A percentile compares a stretch with the other conserved stretches of the same genome.
These are phyloP conservation scores for Penicillium macrosclerotiorum DNA, from an alignment of 495 filamentous ascomycete genomes.

Conservation along the genomic window DNA sequence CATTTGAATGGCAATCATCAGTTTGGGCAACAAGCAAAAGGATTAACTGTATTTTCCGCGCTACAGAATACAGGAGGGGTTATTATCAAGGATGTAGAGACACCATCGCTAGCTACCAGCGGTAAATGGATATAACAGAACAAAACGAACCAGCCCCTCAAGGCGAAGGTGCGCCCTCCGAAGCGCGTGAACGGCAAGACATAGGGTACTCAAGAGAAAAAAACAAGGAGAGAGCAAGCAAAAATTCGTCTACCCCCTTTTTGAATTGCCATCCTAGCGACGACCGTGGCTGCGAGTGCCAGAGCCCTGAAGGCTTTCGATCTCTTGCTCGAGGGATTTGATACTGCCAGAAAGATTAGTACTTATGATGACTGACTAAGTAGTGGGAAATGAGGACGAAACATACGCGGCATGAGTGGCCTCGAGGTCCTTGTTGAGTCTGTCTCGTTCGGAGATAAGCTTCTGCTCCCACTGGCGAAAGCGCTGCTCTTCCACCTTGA, in stretches of 20 bases:
- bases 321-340: conserved; percentile 90
- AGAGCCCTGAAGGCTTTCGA: conserved; percentile 91
- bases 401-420: conserved; percentile 87
- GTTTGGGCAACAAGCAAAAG: conserved; percentile 2
- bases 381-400: not conserved
- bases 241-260: conserved; percentile 31
- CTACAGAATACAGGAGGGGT: conserved; percentile 44
- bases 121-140: conserved; percentile 40
- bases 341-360: conserved; percentile 58
- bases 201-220: conserved; percentile 44
- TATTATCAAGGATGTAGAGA: conserved; percentile 51
- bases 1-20: no score
- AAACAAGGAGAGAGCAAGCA: conserved; percentile 35
- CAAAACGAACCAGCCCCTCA: conserved; percentile 30
- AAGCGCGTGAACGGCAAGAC: conserved; percentile 25
- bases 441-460: conserved; percentile 94
- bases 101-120: conserved; percentile 51
- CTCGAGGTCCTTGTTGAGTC: conserved; percentile 98
- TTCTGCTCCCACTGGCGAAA: conserved; percentile 99
- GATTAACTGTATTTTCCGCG: conserved; percentile 31
- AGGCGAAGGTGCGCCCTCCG: conserved; percentile 29
- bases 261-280: conserved; percentile 60
- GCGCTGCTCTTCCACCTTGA: conserved; percentile 98
- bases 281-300: conserved; percentile 91
- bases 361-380: not conserved